Evolutionary conservation across 805 yeast species (phyloP).

Genomic region (Ogataea pignaliae): DNA sequence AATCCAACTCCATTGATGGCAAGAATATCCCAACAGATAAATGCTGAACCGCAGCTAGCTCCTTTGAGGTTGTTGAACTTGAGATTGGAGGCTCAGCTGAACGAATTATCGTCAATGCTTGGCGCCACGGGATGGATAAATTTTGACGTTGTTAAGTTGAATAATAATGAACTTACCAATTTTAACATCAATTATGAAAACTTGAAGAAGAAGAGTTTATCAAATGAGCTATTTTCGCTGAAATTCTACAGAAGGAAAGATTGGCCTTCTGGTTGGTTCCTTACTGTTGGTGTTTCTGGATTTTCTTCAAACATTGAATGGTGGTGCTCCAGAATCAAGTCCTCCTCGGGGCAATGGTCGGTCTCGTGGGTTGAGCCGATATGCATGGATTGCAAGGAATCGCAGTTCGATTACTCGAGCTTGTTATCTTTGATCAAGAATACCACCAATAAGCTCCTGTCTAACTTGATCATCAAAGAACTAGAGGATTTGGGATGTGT

Average conservation of each 20-base stretch:
- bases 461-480: constrained; percentile 51
- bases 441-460: constrained; percentile 44
- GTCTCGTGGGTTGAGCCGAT: constrained; percentile 45
- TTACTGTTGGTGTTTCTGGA: constrained; percentile 36
- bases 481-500: constrained; percentile 36
- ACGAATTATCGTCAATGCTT: constrained; percentile 52
- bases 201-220: constrained; percentile 18
- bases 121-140: constrained; percentile 66
- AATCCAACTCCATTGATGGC: constrained; percentile 39
- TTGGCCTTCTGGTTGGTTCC: constrained; percentile 58
- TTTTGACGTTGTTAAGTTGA: constrained; percentile 49
- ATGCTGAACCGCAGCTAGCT: constrained; percentile 23
- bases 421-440: constrained; percentile 36
- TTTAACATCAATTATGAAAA: constrained; percentile 32
- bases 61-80: constrained; percentile 38
- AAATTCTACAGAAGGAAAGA: constrained; percentile 42
- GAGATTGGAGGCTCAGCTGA: constrained; percentile 43
- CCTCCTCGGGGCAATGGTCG: constrained; percentile 50
- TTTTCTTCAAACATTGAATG: constrained; percentile 36
- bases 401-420: constrained; percentile 26
- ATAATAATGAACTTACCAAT: constrained; percentile 42
- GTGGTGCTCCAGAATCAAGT: constrained; percentile 50
- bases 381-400: constrained; percentile 10
- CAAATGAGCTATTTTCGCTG: constrained; percentile 20
- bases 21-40: constrained; percentile 29